Base-by-base conservation (phyloP, 805 yeast species). In the Ogataea sp. region DNA sequence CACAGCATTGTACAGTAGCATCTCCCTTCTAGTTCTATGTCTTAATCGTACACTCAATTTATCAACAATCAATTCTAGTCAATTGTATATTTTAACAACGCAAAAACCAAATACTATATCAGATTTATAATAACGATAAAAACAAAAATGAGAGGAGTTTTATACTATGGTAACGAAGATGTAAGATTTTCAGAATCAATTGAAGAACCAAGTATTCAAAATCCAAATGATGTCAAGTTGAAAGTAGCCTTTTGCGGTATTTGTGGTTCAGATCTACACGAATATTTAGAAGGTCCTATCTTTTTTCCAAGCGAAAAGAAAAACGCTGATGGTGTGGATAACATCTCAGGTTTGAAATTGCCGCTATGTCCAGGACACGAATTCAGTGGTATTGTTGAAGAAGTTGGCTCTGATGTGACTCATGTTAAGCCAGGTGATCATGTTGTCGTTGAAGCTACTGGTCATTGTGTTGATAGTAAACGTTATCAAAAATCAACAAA, bases 251-350 rank as follows among this genome's bases (percentile, higher is more conserved):
- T 64, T 52, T 75, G 82, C 49, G 84, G 84, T 6, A 75, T 78
- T 32, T 78, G 84, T 49, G 83, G 83, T 21, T 67, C 79, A 1
- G 83, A 77, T 52, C 56, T 77, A 30, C 80, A 75, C 47, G 78
- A 80, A 53, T 77, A 64, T 47, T 47, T 60, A 21, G 75, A 70
- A 21, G 81, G 80, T 1, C 83, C 85, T 9, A 73, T 74, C 40
- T 76, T 79, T 52, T 75, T 75, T 58, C 68, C 41, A 16, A 17
- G 60, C 56, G 39, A 42, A 8, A 48, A 48, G 16, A 30, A 29
- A 7, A 21, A 24, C 21, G 70, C 66, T 8, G 45, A 48, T 17
- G 33, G 21, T 17, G 48, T 48, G 2, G 63, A 70, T 40, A 60
- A 58, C 29, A 53, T 73, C 15, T 66, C 71, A 2, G 68, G 67